A percentile compares a stretch with the other conserved stretches of the same genome.
These are phyloP conservation scores for Lichenothelia convexa DNA, from an alignment of 495 filamentous ascomycete species.

Conservation along the genomic window DNA sequence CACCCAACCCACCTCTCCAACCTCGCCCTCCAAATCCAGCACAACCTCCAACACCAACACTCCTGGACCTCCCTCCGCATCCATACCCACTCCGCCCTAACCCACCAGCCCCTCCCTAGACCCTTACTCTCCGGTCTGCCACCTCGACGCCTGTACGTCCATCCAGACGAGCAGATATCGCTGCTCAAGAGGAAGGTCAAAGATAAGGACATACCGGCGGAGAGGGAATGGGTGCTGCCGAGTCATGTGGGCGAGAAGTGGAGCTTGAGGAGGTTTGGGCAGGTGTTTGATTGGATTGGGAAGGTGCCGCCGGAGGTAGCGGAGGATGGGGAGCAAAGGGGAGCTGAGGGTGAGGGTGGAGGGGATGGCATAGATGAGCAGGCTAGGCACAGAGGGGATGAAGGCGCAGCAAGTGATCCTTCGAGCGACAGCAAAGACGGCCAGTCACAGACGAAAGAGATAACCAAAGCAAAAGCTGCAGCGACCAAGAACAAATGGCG, in stretches of 20 bases:
- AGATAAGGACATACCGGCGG: conserved; percentile 27
- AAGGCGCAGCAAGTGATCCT: conserved; percentile 10
- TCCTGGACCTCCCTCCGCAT: conserved; percentile 56
- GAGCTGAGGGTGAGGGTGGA: conserved; percentile 14
- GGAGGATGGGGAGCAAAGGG: conserved; percentile 6
- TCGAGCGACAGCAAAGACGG: conserved; percentile 14
- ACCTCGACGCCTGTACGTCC: conserved; percentile 67
- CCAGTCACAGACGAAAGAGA: conserved; percentile 25
- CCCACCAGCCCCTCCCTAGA: conserved; percentile 26
- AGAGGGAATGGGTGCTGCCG: conserved; percentile 72
- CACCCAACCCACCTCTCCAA: conserved; percentile 17
- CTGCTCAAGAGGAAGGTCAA: conserved; percentile 35
- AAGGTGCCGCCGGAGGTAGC: conserved; percentile 25
- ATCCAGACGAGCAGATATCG: conserved; percentile 81
- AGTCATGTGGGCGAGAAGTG: conserved; percentile 65
- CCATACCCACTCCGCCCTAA: conserved; percentile 33
- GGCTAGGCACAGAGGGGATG: conserved; percentile 8
- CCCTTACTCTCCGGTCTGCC: conserved; percentile 76
- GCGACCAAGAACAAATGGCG: conserved; percentile 15
- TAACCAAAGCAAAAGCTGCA: conserved; percentile 18
- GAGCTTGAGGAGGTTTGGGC: conserved; percentile 55
- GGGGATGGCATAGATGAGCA: conserved; percentile 12
- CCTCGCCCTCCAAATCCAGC: conserved; percentile 49
- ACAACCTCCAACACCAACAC: conserved; percentile 76
- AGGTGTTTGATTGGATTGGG: conserved; percentile 60